A percentile compares a stretch with the other conserved stretches of the same genome.
These are phyloP conservation scores for Cutaneotrichosporon mucoides DNA, from an alignment of 1,284 basidiomycete genomes.

Conservation along the genomic window DNA sequence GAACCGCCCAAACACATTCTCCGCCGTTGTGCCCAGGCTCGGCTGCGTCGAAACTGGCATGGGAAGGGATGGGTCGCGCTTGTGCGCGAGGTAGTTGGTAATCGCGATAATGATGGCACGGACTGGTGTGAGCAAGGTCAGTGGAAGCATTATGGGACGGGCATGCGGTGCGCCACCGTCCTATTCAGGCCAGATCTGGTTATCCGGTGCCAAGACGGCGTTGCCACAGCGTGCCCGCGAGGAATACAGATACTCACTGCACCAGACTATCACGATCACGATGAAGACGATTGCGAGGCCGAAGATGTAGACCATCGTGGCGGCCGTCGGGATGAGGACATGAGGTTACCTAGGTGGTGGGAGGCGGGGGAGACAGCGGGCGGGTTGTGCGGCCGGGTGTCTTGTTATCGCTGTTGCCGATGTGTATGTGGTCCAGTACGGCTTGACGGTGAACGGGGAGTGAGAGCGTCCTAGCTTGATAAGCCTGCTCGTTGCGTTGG, in stretches of 20 bases:
- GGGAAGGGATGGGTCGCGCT: neutral
- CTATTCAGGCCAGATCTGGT: too few relatives aligned
- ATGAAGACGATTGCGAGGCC: neutral
- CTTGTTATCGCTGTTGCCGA: too few relatives aligned
- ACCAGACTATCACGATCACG: neutral
- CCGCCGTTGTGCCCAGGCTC: neutral
- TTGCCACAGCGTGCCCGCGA: too few relatives aligned
- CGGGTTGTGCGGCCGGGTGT: neutral
- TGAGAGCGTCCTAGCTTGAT: too few relatives aligned
- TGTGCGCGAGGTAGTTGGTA: neutral
- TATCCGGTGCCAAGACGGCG: too few relatives aligned
- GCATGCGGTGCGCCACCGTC: too few relatives aligned
- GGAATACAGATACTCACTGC: neutral
- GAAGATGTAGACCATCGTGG: slow-evolving; percentile 4
- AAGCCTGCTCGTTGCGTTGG: too few relatives aligned
- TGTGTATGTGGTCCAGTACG: too few relatives aligned
- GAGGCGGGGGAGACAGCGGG: neutral
- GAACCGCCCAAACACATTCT: neutral
- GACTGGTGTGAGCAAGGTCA: neutral
- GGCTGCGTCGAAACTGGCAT: neutral
- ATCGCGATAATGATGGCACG: neutral
- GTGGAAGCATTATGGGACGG: too few relatives aligned
- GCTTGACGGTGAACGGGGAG: too few relatives aligned
- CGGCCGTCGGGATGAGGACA: neutral
- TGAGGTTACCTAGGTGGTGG: too few relatives aligned